These are phyloP conservation scores for Boletus coccyginus DNA, from an alignment of 768 basidiomycete genomes.

Conservation along the genomic window DNA sequence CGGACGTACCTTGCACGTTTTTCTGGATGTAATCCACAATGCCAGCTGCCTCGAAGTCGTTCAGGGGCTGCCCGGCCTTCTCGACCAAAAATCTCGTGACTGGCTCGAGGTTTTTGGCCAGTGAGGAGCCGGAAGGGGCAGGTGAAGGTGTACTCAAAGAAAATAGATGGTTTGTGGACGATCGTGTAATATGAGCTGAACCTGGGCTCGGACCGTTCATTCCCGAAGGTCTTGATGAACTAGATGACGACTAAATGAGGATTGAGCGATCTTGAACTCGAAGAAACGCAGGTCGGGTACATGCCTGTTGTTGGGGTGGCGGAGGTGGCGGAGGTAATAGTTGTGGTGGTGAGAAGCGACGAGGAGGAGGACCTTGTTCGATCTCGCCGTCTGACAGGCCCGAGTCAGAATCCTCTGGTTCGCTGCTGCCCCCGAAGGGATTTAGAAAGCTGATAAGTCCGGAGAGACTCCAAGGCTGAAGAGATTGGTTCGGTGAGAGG, in stretches of 20 bases:
- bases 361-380: constrained; percentile 25
- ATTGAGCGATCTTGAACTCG: constrained; percentile 22
- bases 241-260: constrained; percentile 23
- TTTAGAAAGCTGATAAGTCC: constrained; percentile 51
- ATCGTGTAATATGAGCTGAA: constrained; percentile 9
- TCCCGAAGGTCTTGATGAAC: constrained; percentile 14
- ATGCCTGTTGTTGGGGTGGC: constrained; percentile 26
- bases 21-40: constrained; percentile 54
- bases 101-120: constrained; percentile 45
- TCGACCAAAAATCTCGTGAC: constrained; percentile 48
- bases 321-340: constrained; percentile 20
- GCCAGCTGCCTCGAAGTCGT: constrained; percentile 50
- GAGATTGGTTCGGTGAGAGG: constrained; percentile 11
- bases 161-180: constrained; percentile 17
- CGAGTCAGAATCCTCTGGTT: constrained; percentile 22
- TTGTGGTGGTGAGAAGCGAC: constrained; percentile 23
- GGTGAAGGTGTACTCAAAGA: constrained; percentile 16
- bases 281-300: constrained; percentile 18
- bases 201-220: constrained; percentile 14
- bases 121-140: constrained; percentile 20
- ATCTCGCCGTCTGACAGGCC: constrained; percentile 26
- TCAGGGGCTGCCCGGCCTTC: constrained; percentile 47
- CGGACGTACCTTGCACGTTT: constrained; percentile 44
- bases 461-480: constrained; percentile 50
- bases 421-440: constrained; percentile 35